Conservation (phyloP, 768 basidiomycete species). For the Pleurotus cornucopiae region DNA sequence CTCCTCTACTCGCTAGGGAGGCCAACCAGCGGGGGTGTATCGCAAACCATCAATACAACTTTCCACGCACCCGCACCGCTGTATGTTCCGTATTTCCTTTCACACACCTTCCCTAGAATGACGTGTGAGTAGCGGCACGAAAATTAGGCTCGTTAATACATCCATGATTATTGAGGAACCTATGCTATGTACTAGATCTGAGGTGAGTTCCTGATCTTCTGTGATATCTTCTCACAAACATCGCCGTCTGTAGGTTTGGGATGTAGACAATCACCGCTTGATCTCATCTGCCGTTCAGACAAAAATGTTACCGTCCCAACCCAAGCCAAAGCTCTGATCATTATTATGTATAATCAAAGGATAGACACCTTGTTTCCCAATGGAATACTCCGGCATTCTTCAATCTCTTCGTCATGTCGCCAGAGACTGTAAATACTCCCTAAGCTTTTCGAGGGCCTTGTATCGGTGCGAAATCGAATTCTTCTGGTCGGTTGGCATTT, state of each 20-base stretch:
- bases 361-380: not conserved
- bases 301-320: slow-evolving; percentile 7
- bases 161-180: slow-evolving; percentile 5
- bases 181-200: slow-evolving; percentile 7
- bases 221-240: not conserved
- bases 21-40: slow-evolving; percentile 19
- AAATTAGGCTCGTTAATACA: not conserved
- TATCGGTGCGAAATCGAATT: slow-evolving; percentile 72
- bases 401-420: not conserved
- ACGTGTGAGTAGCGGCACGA: not conserved
- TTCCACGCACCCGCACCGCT: slow-evolving; percentile 6
- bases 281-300: slow-evolving; percentile 3
- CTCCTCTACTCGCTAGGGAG: slow-evolving; percentile 19
- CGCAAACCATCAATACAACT: slow-evolving; percentile 10
- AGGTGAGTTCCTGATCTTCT: not conserved
- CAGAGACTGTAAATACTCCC: slow-evolving; percentile 41
- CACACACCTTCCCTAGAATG: not conserved
- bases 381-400: not conserved
- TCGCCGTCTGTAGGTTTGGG: not conserved
- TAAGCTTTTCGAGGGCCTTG: slow-evolving; percentile 66
- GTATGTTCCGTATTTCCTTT: not conserved
- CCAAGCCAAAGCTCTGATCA: not conserved
- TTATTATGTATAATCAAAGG: not conserved
- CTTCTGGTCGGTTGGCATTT: slow-evolving; percentile 68
- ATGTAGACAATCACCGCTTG: not conserved